These are phyloP conservation scores for Bipolaris cookei DNA, from an alignment of 2,329 filamentous ascomycete species.

Conservation along the genomic window DNA sequence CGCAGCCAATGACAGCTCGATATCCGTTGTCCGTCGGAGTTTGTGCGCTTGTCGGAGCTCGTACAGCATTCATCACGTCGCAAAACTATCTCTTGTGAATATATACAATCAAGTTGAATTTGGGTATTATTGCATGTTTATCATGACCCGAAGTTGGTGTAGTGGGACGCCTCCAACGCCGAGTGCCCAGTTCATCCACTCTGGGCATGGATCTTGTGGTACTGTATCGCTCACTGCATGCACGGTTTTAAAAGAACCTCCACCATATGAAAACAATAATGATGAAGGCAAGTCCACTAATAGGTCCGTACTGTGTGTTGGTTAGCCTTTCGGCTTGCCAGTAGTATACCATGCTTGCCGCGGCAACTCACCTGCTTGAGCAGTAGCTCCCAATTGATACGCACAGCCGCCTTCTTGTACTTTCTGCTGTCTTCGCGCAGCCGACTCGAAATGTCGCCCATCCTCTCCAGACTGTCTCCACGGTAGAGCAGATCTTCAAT, in stretches of 20 bases:
- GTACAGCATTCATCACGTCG: not conserved
- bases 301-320: constrained; percentile 74
- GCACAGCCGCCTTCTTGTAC: constrained; percentile 88
- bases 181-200: not conserved
- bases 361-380: constrained; percentile 73
- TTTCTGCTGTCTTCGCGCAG: constrained; percentile 92
- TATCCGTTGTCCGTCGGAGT: not conserved
- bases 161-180: constrained; percentile 19
- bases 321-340: constrained; percentile 20
- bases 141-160: not conserved
- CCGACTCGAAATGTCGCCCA: constrained; percentile 91
- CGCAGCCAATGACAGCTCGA: constrained; percentile 4
- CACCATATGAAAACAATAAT: constrained; percentile 88
- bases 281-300: constrained; percentile 80
- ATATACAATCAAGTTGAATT: constrained; percentile 9
- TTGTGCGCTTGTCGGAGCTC: not conserved
- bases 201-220: constrained; percentile 1
- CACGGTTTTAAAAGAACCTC: constrained; percentile 75
- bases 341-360: not conserved
- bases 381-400: constrained; percentile 97
- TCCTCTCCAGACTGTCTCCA: constrained; percentile 91
- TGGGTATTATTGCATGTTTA: constrained; percentile 31
- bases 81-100: not conserved
- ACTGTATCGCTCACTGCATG: not conserved
- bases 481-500: constrained; percentile 97